Conservation (phyloP, 108 stramenopile genomes). For the Cyclotella baltica region DNA sequence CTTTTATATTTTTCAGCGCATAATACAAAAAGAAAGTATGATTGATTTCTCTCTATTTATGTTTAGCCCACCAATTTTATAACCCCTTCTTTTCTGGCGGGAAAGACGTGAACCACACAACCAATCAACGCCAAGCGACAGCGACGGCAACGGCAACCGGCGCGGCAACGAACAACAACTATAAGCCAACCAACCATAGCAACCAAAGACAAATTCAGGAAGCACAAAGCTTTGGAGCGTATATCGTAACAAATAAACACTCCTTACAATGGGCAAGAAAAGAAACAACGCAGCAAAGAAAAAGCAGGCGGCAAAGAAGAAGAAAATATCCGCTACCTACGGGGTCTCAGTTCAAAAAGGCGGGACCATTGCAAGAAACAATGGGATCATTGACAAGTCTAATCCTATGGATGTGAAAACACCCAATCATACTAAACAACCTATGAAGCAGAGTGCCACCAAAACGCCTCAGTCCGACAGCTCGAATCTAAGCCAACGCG, state of each 20-base stretch:
- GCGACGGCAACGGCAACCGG: no score
- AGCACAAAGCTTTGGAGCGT: no score
- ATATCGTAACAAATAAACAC: no score
- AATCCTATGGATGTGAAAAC: constrained; percentile 12
- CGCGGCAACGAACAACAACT: no score
- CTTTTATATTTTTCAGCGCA: no score
- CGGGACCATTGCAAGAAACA: constrained; percentile 52
- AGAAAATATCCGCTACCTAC: constrained; percentile 42
- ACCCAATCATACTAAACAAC: constrained; percentile 1
- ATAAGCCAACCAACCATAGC: background rate
- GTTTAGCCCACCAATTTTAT: no score
- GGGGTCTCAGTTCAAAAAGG: constrained; percentile 52
- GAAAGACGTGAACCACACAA: no score
- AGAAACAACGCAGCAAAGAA: constrained; percentile 42
- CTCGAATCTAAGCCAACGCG: background rate
- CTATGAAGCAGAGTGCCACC: background rate
- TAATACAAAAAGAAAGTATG: no score
- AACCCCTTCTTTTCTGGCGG: no score
- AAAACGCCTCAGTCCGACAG: background rate
- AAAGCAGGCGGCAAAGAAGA: constrained; percentile 49
- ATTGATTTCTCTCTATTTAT: no score
- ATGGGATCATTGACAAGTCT: constrained; percentile 30
- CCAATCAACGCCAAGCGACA: no score
- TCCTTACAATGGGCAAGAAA: constrained; percentile 45
- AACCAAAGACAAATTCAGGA: no score